Percentiles rank a stretch among this genome's conserved stretches.
phyloP scores from a whole-genome alignment of 164 flowering plant species.

The Piper betle region DNA sequence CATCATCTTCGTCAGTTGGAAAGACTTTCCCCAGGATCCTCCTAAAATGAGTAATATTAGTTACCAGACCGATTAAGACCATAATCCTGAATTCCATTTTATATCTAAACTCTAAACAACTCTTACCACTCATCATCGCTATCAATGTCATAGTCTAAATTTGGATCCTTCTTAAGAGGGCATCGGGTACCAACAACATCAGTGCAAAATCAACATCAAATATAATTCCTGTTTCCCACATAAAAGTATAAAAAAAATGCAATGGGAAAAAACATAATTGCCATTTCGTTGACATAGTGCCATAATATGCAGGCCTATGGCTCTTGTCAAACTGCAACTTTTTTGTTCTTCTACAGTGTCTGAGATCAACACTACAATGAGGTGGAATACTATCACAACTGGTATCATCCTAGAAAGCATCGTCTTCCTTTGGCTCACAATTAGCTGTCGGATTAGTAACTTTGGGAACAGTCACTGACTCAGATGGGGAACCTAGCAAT shows the following conservation, averaged over 20 bases:
- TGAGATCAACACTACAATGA: constrained; percentile 5
- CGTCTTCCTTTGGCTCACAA: constrained; percentile 24
- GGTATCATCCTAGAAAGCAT: constrained; percentile 23
- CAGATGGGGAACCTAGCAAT: constrained; percentile 27
- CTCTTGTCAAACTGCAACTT: constrained; percentile 86
- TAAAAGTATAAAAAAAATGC: background rate
- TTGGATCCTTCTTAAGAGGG: constrained; percentile 72
- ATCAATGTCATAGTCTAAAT: constrained; percentile 80
- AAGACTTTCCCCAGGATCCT: constrained; percentile 98
- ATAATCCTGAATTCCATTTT: too few species aligned
- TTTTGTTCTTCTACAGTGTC: constrained; percentile 24
- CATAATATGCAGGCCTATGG: constrained; percentile 92
- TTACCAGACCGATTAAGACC: background rate
- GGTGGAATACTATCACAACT: constrained; percentile 17
- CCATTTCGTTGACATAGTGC: constrained; percentile 76
- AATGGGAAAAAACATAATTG: constrained; percentile 5
- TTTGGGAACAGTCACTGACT: constrained; percentile 12
- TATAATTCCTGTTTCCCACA: background rate
- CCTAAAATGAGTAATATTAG: constrained; percentile 27
- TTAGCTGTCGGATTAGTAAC: background rate
- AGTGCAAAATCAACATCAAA: constrained; percentile 20
- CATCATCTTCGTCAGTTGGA: constrained; percentile 92
- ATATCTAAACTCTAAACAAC: constrained; percentile 1
- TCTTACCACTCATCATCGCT: constrained; percentile 99
- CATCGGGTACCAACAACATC: constrained; percentile 50